Evolutionary conservation across 805 yeast species (phyloP).

Genomic region (Nakazawaea sp.): DNA sequence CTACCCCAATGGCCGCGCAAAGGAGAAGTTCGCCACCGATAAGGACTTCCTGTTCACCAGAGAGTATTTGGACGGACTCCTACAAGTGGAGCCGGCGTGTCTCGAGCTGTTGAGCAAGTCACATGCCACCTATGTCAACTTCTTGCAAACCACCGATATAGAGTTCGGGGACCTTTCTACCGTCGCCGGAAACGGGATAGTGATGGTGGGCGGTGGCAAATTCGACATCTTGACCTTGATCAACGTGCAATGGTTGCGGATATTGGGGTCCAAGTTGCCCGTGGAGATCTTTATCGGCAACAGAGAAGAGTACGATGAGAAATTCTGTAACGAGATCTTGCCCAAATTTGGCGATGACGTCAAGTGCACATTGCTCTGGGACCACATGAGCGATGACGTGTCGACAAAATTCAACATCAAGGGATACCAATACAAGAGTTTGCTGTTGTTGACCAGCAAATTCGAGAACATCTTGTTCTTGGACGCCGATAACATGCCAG

Average conservation of each 20-base stretch:
- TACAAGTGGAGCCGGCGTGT: slow-evolving; percentile 31
- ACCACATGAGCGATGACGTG: slow-evolving; percentile 22
- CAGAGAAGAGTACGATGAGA: slow-evolving; percentile 34
- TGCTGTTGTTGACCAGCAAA: slow-evolving; percentile 37
- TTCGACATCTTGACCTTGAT: slow-evolving; percentile 44
- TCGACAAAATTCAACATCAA: slow-evolving; percentile 24
- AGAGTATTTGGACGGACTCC: slow-evolving; percentile 35
- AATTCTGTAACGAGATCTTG: slow-evolving; percentile 34
- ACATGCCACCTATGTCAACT: slow-evolving; percentile 29
- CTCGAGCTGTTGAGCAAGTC: slow-evolving; percentile 27
- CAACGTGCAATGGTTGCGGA: slow-evolving; percentile 38
- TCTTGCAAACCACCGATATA: slow-evolving; percentile 30
- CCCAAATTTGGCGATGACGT: slow-evolving; percentile 33
- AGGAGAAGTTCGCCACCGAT: slow-evolving; percentile 33
- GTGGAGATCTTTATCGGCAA: slow-evolving; percentile 44
- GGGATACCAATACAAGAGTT: slow-evolving; percentile 45
- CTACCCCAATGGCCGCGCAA: slow-evolving; percentile 27
- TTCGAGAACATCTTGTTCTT: slow-evolving; percentile 41
- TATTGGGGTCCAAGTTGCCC: slow-evolving; percentile 37
- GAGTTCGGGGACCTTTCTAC: slow-evolving; percentile 20
- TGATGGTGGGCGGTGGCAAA: slow-evolving; percentile 47
- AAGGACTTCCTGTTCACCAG: slow-evolving; percentile 35
- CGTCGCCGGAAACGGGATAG: slow-evolving; percentile 31
- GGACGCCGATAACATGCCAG: slow-evolving; percentile 46
- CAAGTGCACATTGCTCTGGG: slow-evolving; percentile 34